phyloP scores from a whole-genome alignment of 768 basidiomycete genomes.

The Asterophora parasitica region DNA sequence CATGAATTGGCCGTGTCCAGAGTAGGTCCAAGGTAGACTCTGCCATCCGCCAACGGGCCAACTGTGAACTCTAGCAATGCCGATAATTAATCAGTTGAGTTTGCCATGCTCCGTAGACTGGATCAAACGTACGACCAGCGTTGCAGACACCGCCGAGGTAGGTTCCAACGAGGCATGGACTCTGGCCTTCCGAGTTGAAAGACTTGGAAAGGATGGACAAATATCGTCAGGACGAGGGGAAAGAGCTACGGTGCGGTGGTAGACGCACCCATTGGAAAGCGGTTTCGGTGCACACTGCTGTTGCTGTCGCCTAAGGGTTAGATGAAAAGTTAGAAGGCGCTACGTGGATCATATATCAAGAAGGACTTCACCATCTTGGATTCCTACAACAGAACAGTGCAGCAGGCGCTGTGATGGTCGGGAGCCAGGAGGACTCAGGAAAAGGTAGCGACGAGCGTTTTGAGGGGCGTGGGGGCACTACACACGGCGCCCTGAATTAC shows the following conservation, averaged over 20 bases:
- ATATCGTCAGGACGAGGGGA: not conserved
- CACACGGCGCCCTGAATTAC: too few relatives aligned
- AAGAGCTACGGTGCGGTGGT: not conserved
- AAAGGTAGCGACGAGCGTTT: too few relatives aligned
- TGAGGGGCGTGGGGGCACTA: too few relatives aligned
- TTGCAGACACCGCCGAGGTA: slow-evolving; percentile 37
- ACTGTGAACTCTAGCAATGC: slow-evolving; percentile 30
- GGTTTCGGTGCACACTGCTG: slow-evolving; percentile 15
- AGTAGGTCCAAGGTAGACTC: slow-evolving; percentile 35
- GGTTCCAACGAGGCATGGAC: slow-evolving; percentile 42
- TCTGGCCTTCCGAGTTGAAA: slow-evolving; percentile 34
- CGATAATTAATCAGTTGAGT: not conserved
- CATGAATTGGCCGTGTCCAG: slow-evolving; percentile 33
- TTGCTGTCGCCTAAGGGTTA: slow-evolving; percentile 13
- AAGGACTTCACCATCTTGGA: slow-evolving; percentile 9
- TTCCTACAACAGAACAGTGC: not conserved
- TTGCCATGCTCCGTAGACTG: not conserved
- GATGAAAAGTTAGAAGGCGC: slow-evolving; percentile 4
- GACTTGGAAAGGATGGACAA: slow-evolving; percentile 22
- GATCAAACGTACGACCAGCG: slow-evolving; percentile 26
- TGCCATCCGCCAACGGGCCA: slow-evolving; percentile 22
- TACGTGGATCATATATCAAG: not conserved
- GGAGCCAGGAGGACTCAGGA: too few relatives aligned
- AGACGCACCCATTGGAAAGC: slow-evolving; percentile 8
- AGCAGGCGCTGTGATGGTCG: too few relatives aligned